These are phyloP conservation scores for Daucus carota DNA, from an alignment of 129 eudicot genomes.

Conservation along the genomic window DH1_v3.0 NC_030383.2:58196001-58196500, in stretches of 20 bases:
- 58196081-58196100: background rate
- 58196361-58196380: slow-evolving; percentile 38
- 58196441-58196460: no score
- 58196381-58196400: background rate
- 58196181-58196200: background rate
- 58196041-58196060: no score
- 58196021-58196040: no score
- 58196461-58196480: slow-evolving; percentile 96
- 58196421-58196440: background rate
- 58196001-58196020: no score
- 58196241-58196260: slow-evolving; percentile 90
- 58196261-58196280: slow-evolving; percentile 78
- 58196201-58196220: slow-evolving; percentile 9
- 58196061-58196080: background rate
- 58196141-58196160: background rate
- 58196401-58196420: background rate
- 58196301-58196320: slow-evolving; percentile 98
- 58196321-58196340: slow-evolving; percentile 99
- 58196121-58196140: background rate
- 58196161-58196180: background rate
- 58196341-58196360: slow-evolving; percentile 73
- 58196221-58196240: slow-evolving; percentile 79
- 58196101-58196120: background rate
- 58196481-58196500: slow-evolving; percentile 92
- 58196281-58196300: slow-evolving; percentile 88